Base-by-base conservation (phyloP, 1,284 basidiomycete species). In the Porogramme epimiltina region DNA sequence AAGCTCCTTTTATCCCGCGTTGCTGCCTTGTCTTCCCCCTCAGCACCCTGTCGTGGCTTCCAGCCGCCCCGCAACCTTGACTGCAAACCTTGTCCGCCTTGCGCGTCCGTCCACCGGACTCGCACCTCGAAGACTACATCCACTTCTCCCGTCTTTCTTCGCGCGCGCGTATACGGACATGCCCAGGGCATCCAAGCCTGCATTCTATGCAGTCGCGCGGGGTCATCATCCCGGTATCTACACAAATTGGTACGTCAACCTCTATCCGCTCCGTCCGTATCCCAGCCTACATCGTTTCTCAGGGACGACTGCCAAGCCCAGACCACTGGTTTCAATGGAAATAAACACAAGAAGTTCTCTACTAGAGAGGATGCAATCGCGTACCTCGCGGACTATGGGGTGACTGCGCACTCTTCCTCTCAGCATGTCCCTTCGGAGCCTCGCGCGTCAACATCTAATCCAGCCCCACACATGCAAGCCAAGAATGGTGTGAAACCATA, bases 301-400 rank as follows among this genome's bases (percentile, higher is more conserved):
- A 86, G 84, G 85, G 68, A 68, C 4, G 84, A 88, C 11, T 85
- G 84, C 61, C 70, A 84, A 57, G 65, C 65, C 0, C 85, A 87
- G 60, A 74, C 82, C 28, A 78, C 80, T 40, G 82, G 81, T 16
- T 89, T 79, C 62, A 25, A 70, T 0, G 77, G 75, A 13, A 78
- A 87, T 3, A 69, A 66, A n/a, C 85, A 78, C 69, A 84, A 89
- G 66, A 89, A 85, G 60, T 85, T 93, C 60, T 40, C 54, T 6
- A 79, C 70, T 6, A 60, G 66, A 13, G 65, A 65, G 2, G 81
- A 84, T 16, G 91, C 91, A 0, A 68, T 76, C 41, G 60, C 49
- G 3, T 72, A 64, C 57, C 41, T 68, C 20, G 51, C 46, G 10
- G 33, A 52, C 6, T 38, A 54, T 22, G 49, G 53, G 22, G 49